A percentile compares a stretch with the other conserved stretches of the same genome.
Evolutionary conservation across 2,329 filamentous ascomycete genomes (phyloP).

Genomic region (Chrysoporthe deuterocubensis): DNA sequence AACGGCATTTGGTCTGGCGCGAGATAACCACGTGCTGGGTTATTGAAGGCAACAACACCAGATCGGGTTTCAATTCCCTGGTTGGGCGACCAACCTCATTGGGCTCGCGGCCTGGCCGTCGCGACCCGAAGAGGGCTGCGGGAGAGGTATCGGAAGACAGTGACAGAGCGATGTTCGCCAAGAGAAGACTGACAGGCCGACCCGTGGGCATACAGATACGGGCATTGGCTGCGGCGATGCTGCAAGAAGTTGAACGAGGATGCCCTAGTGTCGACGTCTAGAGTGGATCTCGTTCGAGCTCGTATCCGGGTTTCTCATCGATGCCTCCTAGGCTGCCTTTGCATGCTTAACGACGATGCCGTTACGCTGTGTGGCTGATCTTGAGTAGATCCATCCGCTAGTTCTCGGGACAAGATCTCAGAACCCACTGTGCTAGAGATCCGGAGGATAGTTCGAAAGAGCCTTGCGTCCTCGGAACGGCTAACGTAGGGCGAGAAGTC

Average conservation of each 20-base stretch:
- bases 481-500: background rate
- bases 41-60: conserved; percentile 3
- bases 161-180: background rate
- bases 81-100: conserved; percentile 28
- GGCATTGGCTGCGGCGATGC: background rate
- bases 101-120: conserved; percentile 24
- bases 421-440: background rate
- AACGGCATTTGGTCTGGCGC: conserved; percentile 20
- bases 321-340: background rate
- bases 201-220: background rate
- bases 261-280: background rate
- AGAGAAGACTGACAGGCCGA: background rate
- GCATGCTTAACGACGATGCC: background rate
- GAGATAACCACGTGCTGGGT: background rate
- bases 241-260: background rate
- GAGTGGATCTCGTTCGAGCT: background rate
- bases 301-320: background rate
- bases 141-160: background rate
- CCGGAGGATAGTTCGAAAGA: no score
- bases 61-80: conserved; percentile 25
- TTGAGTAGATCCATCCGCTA: background rate
- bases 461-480: background rate
- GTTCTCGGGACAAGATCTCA: no score
- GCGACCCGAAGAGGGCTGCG: conserved; percentile 23
- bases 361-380: background rate